These are phyloP conservation scores for Chalciporus piperatus DNA, from an alignment of 768 basidiomycete genomes.

Conservation along the genomic window DNA sequence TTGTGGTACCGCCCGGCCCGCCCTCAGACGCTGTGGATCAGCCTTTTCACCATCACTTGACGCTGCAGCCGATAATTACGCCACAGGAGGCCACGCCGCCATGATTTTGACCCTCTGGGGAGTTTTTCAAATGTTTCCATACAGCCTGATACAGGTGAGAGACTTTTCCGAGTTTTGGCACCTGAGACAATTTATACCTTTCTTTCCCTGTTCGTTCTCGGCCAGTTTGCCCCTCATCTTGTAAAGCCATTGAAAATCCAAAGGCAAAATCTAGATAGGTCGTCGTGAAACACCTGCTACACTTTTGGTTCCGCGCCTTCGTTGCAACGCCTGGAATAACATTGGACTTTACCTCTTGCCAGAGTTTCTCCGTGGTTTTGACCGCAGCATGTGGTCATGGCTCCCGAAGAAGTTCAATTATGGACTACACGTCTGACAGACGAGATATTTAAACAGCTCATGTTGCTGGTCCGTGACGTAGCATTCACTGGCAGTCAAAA, in stretches of 20 bases:
- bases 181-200: not conserved
- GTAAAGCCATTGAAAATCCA: not conserved
- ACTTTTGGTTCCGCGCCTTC: not conserved
- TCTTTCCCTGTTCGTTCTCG: no score
- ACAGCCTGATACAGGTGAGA: no score
- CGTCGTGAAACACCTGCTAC: no score
- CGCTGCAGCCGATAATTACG: no score
- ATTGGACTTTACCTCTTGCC: not conserved
- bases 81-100: not conserved
- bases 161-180: not conserved
- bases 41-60: no score
- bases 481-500: constrained; percentile 1
- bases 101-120: not conserved
- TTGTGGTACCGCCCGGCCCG: not conserved
- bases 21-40: not conserved
- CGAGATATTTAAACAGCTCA: constrained; percentile 12
- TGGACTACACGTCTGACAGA: not conserved
- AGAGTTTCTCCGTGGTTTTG: not conserved
- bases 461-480: not conserved
- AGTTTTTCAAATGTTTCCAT: not conserved
- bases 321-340: not conserved
- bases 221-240: not conserved
- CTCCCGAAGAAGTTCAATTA: not conserved
- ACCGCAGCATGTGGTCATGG: not conserved
- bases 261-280: no score